These are phyloP conservation scores for Verruconis gallopava DNA, from an alignment of 2,329 filamentous ascomycete genomes.

Conservation along the genomic window DNA sequence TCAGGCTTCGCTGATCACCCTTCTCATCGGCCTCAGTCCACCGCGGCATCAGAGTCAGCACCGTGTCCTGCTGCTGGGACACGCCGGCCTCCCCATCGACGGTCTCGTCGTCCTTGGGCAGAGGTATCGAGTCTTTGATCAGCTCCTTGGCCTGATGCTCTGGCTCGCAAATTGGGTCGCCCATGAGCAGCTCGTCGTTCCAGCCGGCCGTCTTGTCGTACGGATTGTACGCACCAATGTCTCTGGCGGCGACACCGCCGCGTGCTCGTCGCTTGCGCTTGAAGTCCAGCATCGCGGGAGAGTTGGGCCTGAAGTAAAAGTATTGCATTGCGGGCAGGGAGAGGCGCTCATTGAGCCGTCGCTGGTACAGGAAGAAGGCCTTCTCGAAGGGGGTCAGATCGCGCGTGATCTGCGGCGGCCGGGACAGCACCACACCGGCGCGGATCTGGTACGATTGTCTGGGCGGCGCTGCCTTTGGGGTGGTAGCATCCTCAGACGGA, in stretches of 20 bases:
- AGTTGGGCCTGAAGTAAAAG: conserved; percentile 92
- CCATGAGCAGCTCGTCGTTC: conserved; percentile 82
- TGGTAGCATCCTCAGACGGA: conserved; percentile 13
- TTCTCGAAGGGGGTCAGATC: conserved; percentile 79
- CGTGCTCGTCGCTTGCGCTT: conserved; percentile 71
- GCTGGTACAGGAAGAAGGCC: conserved; percentile 93
- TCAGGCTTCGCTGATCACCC: conserved; percentile 64
- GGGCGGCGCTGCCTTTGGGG: conserved; percentile 26
- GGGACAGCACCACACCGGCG: conserved; percentile 70
- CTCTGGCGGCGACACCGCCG: conserved; percentile 58
- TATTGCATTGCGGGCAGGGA: conserved; percentile 75
- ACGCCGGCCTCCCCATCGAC: conserved; percentile 45
- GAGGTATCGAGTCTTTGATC: conserved; percentile 57
- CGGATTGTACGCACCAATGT: conserved; percentile 74
- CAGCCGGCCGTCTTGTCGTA: conserved; percentile 55
- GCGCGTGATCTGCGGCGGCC: conserved; percentile 76
- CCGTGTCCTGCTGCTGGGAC: conserved; percentile 31
- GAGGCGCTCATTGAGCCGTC: conserved; percentile 86
- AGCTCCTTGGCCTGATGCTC: conserved; percentile 54
- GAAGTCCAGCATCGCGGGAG: conserved; percentile 76
- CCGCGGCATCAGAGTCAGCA: conserved; percentile 56
- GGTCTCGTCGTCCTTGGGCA: conserved; percentile 8
- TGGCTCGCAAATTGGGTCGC: conserved; percentile 52
- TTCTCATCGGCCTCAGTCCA: conserved; percentile 65
- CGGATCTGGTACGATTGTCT: conserved; percentile 30